Percentiles rank a stretch among this genome's conserved stretches.
Evolutionary conservation across 257 asterid genomes (phyloP).

Genomic region (Euphrasia confusa): DNA sequence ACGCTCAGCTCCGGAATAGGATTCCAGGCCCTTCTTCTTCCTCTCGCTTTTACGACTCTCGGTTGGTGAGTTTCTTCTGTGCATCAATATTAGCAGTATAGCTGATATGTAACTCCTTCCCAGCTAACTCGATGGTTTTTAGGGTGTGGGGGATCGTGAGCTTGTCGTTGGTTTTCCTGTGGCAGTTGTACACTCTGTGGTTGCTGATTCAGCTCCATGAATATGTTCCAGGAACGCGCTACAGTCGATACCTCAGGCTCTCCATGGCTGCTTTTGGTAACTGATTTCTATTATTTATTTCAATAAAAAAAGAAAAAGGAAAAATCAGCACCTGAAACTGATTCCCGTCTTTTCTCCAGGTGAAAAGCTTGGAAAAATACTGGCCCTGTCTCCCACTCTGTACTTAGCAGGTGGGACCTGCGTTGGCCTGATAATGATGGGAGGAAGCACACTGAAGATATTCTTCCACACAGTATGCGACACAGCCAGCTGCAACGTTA

Average conservation of each 20-base stretch:
- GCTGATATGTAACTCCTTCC: neutral
- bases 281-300: neutral
- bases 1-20: constrained; percentile 79
- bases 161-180: constrained; percentile 51
- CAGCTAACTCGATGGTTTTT: constrained; percentile 8
- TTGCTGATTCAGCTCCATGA: constrained; percentile 77
- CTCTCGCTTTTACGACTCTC: constrained; percentile 65
- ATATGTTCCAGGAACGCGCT: constrained; percentile 53
- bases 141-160: constrained; percentile 79
- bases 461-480: constrained; percentile 50
- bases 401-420: constrained; percentile 94
- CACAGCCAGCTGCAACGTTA: constrained; percentile 23
- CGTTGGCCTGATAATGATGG: constrained; percentile 73
- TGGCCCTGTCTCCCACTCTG: constrained; percentile 70
- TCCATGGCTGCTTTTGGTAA: constrained; percentile 79
- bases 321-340: neutral
- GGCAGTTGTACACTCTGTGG: constrained; percentile 88
- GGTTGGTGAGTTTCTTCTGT: constrained; percentile 50
- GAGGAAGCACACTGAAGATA: constrained; percentile 67
- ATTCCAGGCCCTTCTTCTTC: constrained; percentile 71
- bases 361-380: constrained; percentile 54
- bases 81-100: neutral
- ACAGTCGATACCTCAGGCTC: constrained; percentile 77
- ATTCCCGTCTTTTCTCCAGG: constrained; percentile 35
- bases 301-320: too few species aligned